These are phyloP conservation scores for Populus trichocarpa DNA, from an alignment of 441 rosid species.

Conservation along the genomic window DNA sequence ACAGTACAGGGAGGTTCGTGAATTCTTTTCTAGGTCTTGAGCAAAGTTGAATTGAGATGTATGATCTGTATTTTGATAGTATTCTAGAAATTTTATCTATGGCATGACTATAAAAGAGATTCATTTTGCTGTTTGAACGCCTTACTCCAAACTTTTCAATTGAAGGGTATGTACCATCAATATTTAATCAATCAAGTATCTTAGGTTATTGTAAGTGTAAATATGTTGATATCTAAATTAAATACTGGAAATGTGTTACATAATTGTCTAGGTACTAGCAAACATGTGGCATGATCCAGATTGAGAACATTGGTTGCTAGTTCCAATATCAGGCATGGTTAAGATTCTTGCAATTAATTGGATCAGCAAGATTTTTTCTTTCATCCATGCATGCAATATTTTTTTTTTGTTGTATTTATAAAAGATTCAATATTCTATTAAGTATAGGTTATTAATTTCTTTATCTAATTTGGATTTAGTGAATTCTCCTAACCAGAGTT, in stretches of 20 bases:
- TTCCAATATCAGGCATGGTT: not conserved
- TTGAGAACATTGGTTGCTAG: not conserved
- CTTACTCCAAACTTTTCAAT: not conserved
- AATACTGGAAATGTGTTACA: not conserved
- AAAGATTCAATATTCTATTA: no score
- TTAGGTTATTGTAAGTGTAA: not conserved
- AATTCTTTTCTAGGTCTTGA: slow-evolving; percentile 38
- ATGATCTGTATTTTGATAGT: not conserved
- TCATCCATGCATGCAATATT: no score
- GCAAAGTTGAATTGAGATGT: not conserved
- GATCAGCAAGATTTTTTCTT: no score
- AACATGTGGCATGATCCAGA: not conserved
- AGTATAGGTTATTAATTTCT: no score
- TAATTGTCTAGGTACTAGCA: not conserved
- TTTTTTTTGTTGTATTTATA: no score
- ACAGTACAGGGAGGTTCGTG: slow-evolving; percentile 57
- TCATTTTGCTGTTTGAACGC: not conserved
- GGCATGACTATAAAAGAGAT: not conserved
- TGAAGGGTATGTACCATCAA: not conserved
- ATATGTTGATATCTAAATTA: not conserved
- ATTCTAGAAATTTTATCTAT: not conserved
- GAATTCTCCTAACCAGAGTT: no score
- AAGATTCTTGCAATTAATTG: not conserved
- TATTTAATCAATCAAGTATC: not conserved
- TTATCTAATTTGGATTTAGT: no score